Percentiles rank a stretch among this genome's conserved stretches.
These are phyloP conservation scores for Rosa chinensis DNA, from an alignment of 306 rosid species.

Conservation along the genomic window DNA sequence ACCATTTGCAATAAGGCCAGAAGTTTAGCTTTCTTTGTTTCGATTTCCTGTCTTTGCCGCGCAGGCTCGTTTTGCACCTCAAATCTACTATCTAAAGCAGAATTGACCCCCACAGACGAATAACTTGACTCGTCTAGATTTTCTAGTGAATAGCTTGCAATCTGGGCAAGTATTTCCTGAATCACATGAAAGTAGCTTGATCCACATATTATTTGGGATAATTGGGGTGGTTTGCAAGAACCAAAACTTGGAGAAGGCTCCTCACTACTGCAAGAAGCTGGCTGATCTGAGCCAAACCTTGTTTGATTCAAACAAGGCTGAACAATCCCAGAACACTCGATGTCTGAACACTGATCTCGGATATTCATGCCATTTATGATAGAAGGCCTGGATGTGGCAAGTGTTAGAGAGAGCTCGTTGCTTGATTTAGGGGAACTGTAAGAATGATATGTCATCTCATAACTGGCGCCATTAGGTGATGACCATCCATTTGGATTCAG, in stretches of 20 bases:
- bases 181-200: conserved; percentile 68
- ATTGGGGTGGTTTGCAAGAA: conserved; percentile 34
- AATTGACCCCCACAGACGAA: conserved; percentile 29
- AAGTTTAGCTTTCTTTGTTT: conserved; percentile 66
- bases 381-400: conserved; percentile 53
- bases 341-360: conserved; percentile 51
- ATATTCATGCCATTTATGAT: conserved; percentile 24
- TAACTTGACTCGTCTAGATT: conserved; percentile 38
- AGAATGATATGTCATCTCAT: conserved; percentile 30
- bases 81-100: conserved; percentile 23
- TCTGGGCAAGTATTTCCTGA: conserved; percentile 76
- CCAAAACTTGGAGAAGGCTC: conserved; percentile 40
- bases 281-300: conserved; percentile 42
- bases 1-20: conserved; percentile 76
- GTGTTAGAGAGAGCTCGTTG: conserved; percentile 66
- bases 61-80: conserved; percentile 40
- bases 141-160: conserved; percentile 64
- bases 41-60: conserved; percentile 34
- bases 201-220: conserved; percentile 51
- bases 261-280: conserved; percentile 46
- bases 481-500: conserved; percentile 53
- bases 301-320: conserved; percentile 40
- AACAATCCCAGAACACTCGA: conserved; percentile 40
- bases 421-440: conserved; percentile 42
- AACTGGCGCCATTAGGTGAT: conserved; percentile 40